phyloP scores from a whole-genome alignment of 2,329 filamentous ascomycete species.

The Nectriaceae sp. region DNA sequence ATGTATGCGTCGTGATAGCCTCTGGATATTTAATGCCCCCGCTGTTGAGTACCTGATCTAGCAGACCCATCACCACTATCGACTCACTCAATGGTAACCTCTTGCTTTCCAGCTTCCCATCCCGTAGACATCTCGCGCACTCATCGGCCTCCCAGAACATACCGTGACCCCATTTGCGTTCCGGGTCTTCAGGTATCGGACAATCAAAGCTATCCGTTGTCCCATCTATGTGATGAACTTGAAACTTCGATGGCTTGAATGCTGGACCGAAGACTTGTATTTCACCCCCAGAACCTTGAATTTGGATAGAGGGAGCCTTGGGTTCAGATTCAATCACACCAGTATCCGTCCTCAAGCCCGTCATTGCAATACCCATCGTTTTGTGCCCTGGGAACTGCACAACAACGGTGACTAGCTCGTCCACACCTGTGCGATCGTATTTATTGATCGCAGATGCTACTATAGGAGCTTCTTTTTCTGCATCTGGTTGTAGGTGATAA shows the following conservation, averaged over 20 bases:
- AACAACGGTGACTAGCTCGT: conserved; percentile 4
- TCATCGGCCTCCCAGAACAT: conserved; percentile 46
- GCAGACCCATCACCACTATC: conserved; percentile 72
- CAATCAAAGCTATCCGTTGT: not conserved
- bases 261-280: conserved; percentile 2
- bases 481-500: conserved; percentile 3
- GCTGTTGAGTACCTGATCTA: conserved; percentile 50
- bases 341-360: conserved; percentile 2
- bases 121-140: conserved; percentile 34
- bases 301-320: not conserved
- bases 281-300: conserved; percentile 8
- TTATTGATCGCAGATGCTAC: not conserved
- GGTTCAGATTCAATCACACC: not conserved
- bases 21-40: conserved; percentile 47
- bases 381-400: conserved; percentile 3
- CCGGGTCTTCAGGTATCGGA: not conserved
- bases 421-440: conserved; percentile 5
- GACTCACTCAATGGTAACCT: conserved; percentile 69
- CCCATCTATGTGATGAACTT: not conserved
- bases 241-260: not conserved
- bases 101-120: conserved; percentile 62
- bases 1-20: not conserved
- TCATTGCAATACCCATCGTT: conserved; percentile 6
- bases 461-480: not conserved
- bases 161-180: conserved; percentile 1